Percentiles rank a stretch among this genome's conserved stretches.
These are phyloP conservation scores for Saccharomyces eubayanus DNA, from an alignment of 805 yeast species.

Conservation along the genomic window DNA sequence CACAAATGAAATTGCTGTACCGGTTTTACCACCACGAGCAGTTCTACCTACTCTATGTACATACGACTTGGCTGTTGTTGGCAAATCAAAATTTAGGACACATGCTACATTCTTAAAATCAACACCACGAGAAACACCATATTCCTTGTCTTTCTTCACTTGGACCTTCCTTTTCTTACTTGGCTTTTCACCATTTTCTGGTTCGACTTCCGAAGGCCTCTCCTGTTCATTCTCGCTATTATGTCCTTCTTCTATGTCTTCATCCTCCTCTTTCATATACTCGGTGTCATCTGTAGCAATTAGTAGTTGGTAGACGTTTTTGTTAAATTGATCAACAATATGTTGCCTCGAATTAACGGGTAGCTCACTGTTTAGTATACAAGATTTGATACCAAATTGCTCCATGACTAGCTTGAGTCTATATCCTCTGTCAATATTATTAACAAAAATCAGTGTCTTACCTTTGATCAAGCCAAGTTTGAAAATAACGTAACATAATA, in stretches of 20 bases:
- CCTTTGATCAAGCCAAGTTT: constrained; percentile 84
- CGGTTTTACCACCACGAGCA: constrained; percentile 93
- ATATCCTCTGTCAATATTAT: constrained; percentile 91
- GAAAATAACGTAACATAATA: constrained; percentile 84
- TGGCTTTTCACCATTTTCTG: constrained; percentile 18
- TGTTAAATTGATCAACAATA: constrained; percentile 91
- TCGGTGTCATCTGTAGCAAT: constrained; percentile 94
- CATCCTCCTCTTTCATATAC: constrained; percentile 44
- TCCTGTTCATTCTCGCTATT: constrained; percentile 7
- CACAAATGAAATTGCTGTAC: constrained; percentile 89
- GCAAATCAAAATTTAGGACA: constrained; percentile 90
- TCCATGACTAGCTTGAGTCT: constrained; percentile 82
- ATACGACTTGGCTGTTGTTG: constrained; percentile 80
- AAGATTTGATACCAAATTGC: constrained; percentile 86
- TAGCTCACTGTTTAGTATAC: constrained; percentile 84
- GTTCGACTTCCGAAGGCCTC: constrained; percentile 3
- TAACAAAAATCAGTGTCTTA: constrained; percentile 83
- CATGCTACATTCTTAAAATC: constrained; percentile 95
- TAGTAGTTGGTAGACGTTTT: constrained; percentile 72
- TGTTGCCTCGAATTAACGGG: constrained; percentile 91
- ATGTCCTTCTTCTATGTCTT: constrained; percentile 23
- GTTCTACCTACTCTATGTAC: constrained; percentile 95
- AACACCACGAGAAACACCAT: constrained; percentile 93
- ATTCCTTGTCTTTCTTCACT: constrained; percentile 56
- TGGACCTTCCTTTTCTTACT: constrained; percentile 21